Evolutionary conservation across 73 alveolate genomes (phyloP).

Genomic region (Uronychia binucleata): DNA sequence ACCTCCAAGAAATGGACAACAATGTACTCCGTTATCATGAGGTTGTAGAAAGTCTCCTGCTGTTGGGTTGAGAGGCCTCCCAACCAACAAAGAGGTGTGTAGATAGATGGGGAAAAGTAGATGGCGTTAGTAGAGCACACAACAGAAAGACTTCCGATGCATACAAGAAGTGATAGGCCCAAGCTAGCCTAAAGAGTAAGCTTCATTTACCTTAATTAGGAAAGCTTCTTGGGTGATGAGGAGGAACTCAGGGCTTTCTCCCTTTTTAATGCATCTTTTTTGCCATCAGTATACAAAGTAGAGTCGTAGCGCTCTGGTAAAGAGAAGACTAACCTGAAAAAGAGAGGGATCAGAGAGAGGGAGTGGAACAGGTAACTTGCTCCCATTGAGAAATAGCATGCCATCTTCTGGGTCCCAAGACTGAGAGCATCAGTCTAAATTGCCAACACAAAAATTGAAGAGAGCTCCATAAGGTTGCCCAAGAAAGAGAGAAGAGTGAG

Average conservation of each 20-base stretch:
- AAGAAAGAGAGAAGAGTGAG: background rate
- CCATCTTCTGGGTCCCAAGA: background rate
- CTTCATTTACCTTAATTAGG: background rate
- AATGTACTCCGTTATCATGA: background rate
- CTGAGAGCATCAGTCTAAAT: background rate
- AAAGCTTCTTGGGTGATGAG: background rate
- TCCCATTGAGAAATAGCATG: background rate
- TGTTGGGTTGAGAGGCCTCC: background rate
- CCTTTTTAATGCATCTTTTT: background rate
- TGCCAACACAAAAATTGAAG: background rate
- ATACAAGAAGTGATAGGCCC: too few species aligned
- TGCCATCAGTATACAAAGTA: background rate
- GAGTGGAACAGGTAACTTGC: background rate
- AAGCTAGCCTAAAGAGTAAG: background rate
- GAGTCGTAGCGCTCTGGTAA: background rate
- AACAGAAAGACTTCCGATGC: background rate
- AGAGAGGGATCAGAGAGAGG: background rate
- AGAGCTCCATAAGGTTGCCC: background rate
- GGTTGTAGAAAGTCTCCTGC: background rate
- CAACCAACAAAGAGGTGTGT: background rate
- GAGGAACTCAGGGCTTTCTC: background rate
- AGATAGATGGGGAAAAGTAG: background rate
- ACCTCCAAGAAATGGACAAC: background rate
- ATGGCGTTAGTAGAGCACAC: background rate
- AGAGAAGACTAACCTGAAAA: background rate